Evolutionary conservation across 768 basidiomycete species (phyloP).

Genomic region (Trametes elegans): DNA sequence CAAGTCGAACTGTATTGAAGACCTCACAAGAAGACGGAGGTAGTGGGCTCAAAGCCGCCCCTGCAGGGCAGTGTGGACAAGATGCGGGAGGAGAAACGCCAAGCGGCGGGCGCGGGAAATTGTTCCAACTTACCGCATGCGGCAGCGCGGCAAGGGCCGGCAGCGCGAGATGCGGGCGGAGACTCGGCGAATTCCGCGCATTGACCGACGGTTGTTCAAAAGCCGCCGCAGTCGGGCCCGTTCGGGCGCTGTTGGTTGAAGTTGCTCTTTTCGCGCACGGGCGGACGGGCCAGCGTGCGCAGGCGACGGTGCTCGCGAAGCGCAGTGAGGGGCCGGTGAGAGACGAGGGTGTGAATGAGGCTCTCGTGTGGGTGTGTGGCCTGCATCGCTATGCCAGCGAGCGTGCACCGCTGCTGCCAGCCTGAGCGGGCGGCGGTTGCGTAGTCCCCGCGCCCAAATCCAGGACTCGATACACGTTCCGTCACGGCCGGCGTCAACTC

Average conservation of each 20-base stretch:
- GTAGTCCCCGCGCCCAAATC: not conserved
- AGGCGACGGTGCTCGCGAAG: too few species aligned
- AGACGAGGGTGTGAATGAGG: too few species aligned
- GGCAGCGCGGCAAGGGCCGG: not conserved
- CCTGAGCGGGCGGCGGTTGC: not conserved
- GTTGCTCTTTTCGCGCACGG: too few species aligned
- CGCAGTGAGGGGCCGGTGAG: too few species aligned
- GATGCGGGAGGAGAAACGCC: not conserved
- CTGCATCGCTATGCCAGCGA: too few species aligned
- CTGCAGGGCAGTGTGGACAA: not conserved
- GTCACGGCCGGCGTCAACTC: slow-evolving; percentile 2
- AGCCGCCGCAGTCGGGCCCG: too few species aligned
- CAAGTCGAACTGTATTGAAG: too few species aligned
- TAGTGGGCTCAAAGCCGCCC: not conserved
- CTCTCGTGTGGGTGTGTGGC: too few species aligned
- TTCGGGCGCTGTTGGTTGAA: too few species aligned
- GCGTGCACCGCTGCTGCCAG: too few species aligned
- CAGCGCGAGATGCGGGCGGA: not conserved
- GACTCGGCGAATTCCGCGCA: not conserved
- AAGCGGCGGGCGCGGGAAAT: not conserved
- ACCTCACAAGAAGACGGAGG: not conserved
- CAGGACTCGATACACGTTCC: not conserved
- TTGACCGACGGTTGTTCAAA: not conserved
- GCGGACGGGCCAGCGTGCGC: too few species aligned
- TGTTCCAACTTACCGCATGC: slow-evolving; percentile 1